Base-by-base conservation (phyloP, 176 grass and related monocot species). In the Juncus effusus region DNA sequence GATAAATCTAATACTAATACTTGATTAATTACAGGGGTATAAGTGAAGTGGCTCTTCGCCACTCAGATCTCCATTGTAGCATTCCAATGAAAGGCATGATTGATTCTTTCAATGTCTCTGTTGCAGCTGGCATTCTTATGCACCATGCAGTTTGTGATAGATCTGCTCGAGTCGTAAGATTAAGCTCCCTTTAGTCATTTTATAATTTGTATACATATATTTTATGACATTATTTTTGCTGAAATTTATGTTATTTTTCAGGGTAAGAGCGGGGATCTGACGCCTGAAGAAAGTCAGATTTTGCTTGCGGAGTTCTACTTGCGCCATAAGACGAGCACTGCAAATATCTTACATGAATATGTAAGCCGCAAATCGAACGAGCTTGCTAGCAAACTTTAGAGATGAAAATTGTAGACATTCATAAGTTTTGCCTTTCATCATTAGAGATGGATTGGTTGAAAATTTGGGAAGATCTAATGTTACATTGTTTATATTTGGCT, bases 31-130 rank as follows among this genome's bases (percentile, higher is more conserved):
- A 13, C 77, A 96, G 93, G 93, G 93, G 93, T 45, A 96, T 96
- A 61, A 96, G 84, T 10, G 82, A 88, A 38, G 88, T 79, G 61
- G 75, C 88, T 44, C 41, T 89, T 45, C 40, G 63, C 49, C 45
- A 88, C 39, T 96, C 93, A 72, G 88, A 96, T 67, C 70, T 96
- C 76, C 87, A 91, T 61, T 96, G 93, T 76, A 86, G 77, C 50
- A 61, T 96, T 89, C 93, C 93, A 28, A 96, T 96, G 93, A 96
- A 88, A 79, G 93, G 93, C 65, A 96, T 96, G 93, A 85, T 96
- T 56, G 93, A 96, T 96, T 96, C 93, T 47, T 96, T 96, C 80
- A 96, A 96, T 84, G 93, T 96, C 64, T 96, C 93, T 63, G 93
- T 96, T 64, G 93, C 93, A 42, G 73, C 93, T 75, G 93, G 93